Evolutionary conservation across 2,329 filamentous ascomycete genomes (phyloP).

Genomic region (Tolypocladium pustulatum): DNA sequence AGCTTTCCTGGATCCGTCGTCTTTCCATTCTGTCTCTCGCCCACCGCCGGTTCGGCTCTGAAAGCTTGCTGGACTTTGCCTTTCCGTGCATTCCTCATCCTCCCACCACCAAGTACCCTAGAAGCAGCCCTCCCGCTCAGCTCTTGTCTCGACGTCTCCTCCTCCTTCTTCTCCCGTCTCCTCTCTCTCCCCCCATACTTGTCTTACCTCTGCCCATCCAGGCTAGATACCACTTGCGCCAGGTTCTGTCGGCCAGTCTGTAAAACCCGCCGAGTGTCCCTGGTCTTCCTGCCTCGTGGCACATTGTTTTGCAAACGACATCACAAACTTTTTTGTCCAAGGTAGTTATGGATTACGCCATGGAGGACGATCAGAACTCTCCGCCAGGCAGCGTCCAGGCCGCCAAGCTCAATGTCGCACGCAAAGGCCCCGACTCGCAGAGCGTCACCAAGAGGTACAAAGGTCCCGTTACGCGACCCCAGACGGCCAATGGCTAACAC

Average conservation of each 20-base stretch:
- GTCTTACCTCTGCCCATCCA: neutral
- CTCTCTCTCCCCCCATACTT: neutral
- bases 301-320: neutral
- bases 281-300: neutral
- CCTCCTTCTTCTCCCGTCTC: neutral
- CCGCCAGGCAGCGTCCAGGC: constrained; percentile 51
- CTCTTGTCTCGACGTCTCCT: neutral
- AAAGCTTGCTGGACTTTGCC: neutral
- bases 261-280: neutral
- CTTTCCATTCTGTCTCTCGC: neutral
- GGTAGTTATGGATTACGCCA: constrained; percentile 30
- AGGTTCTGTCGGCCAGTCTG: neutral
- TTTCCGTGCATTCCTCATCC: neutral
- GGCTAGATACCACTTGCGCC: neutral
- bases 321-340: neutral
- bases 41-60: neutral
- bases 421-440: constrained; percentile 54
- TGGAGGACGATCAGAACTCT: constrained; percentile 54
- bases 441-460: constrained; percentile 67
- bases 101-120: neutral
- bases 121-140: neutral
- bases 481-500: neutral
- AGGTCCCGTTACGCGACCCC: too few species aligned
- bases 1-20: neutral
- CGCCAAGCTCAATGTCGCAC: constrained; percentile 47